Percentiles rank a stretch among this genome's conserved stretches.
phyloP scores from a whole-genome alignment of 2,329 filamentous ascomycete genomes.

The Xylaria sp. region DNA sequence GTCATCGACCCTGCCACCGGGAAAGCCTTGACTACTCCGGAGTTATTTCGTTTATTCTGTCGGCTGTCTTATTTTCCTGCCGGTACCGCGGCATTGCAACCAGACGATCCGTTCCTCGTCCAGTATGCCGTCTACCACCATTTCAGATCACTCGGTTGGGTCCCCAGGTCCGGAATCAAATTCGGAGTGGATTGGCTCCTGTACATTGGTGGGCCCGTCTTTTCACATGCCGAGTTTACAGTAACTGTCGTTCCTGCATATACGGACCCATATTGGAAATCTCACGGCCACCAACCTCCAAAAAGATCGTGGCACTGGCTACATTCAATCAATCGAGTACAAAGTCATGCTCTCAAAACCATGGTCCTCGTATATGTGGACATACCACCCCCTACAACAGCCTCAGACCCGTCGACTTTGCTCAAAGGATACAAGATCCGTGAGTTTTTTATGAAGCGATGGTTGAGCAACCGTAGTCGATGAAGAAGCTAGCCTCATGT shows the following conservation, averaged over 20 bases:
- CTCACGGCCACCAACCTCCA: constrained; percentile 61
- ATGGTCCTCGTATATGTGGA: constrained; percentile 92
- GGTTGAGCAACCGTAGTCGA: constrained; percentile 82
- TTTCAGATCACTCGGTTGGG: constrained; percentile 95
- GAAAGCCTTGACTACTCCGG: constrained; percentile 60
- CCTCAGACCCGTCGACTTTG: constrained; percentile 69
- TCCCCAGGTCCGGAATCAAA: constrained; percentile 90
- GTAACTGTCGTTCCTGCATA: constrained; percentile 87
- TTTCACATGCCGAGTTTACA: constrained; percentile 94
- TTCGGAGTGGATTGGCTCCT: constrained; percentile 96
- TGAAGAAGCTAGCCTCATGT: constrained; percentile 29
- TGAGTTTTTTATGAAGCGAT: constrained; percentile 84
- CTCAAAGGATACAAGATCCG: constrained; percentile 79
- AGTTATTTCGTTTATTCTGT: constrained; percentile 75
- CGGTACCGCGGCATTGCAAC: constrained; percentile 61
- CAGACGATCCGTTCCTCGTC: constrained; percentile 86
- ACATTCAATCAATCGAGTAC: constrained; percentile 88
- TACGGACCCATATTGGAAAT: constrained; percentile 76
- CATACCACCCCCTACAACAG: constrained; percentile 74
- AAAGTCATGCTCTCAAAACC: constrained; percentile 90
- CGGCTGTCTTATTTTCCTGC: constrained; percentile 77
- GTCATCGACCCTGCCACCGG: constrained; percentile 65
- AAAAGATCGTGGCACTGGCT: constrained; percentile 80
- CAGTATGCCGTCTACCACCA: constrained; percentile 95
- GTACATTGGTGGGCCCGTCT: constrained; percentile 92